These are phyloP conservation scores for Boletus tylopilopsis DNA, from an alignment of 768 basidiomycete genomes.

Conservation along the genomic window DNA sequence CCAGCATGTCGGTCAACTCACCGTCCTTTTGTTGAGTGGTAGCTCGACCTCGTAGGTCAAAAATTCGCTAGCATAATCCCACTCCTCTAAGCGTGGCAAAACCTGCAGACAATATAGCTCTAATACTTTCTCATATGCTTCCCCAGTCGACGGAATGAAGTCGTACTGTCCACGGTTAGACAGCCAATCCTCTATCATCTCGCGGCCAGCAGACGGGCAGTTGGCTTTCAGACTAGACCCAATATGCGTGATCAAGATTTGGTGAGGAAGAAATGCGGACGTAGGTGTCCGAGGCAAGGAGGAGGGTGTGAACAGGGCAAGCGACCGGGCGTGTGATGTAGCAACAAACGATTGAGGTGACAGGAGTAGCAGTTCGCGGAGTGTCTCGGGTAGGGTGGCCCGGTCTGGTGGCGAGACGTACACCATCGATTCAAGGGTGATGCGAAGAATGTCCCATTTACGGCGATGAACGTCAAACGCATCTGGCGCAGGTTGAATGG, in stretches of 20 bases:
- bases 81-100: conserved; percentile 68
- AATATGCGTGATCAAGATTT: conserved; percentile 66
- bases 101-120: conserved; percentile 75
- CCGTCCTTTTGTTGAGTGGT: conserved; percentile 45
- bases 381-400: conserved; percentile 43
- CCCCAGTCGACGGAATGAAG: conserved; percentile 31
- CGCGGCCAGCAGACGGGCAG: conserved; percentile 55
- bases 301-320: conserved; percentile 61
- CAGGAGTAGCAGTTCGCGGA: conserved; percentile 51
- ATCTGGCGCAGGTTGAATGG: conserved; percentile 33
- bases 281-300: conserved; percentile 35
- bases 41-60: conserved; percentile 71
- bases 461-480: conserved; percentile 50
- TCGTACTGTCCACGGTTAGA: conserved; percentile 47
- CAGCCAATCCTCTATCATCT: conserved; percentile 78
- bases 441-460: conserved; percentile 86
- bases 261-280: conserved; percentile 61
- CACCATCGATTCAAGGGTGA: conserved; percentile 75
- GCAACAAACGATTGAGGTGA: conserved; percentile 58
- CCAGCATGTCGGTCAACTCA: conserved; percentile 27
- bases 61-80: conserved; percentile 79
- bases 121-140: conserved; percentile 69
- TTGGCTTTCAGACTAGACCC: conserved; percentile 68
- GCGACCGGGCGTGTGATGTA: conserved; percentile 58
- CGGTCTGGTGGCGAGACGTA: conserved; percentile 51